Percentiles rank a stretch among this genome's conserved stretches.
phyloP scores from a whole-genome alignment of 2,329 filamentous ascomycete genomes.

The Microcyclosporella mali region DNA sequence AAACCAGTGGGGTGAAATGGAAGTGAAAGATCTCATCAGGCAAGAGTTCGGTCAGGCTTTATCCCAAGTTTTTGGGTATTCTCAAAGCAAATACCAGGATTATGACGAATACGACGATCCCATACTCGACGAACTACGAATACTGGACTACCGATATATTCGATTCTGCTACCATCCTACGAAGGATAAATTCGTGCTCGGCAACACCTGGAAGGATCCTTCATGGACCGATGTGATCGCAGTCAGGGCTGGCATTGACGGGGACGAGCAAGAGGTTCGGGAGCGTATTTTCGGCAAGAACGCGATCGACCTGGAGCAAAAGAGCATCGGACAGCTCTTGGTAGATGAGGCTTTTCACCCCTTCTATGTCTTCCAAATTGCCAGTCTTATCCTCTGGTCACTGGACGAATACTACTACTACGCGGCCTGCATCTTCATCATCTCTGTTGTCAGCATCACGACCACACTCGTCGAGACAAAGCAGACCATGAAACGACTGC shows the following conservation, averaged over 20 bases:
- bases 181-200: conserved; percentile 80
- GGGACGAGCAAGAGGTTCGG: conserved; percentile 76
- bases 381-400: conserved; percentile 90
- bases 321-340: conserved; percentile 72
- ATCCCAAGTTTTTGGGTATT: conserved; percentile 62
- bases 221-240: conserved; percentile 72
- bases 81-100: conserved; percentile 59
- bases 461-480: conserved; percentile 86
- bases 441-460: conserved; percentile 86
- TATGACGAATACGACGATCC: conserved; percentile 68
- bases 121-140: conserved; percentile 65
- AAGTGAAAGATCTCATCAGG: conserved; percentile 61
- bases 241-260: conserved; percentile 74
- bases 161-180: conserved; percentile 85
- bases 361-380: conserved; percentile 97
- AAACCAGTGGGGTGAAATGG: conserved; percentile 95
- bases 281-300: conserved; percentile 86
- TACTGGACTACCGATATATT: conserved; percentile 88
- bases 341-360: conserved; percentile 95
- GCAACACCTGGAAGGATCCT: conserved; percentile 90
- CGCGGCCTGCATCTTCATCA: conserved; percentile 86
- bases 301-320: conserved; percentile 87
- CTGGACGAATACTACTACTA: conserved; percentile 98
- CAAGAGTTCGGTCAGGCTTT: conserved; percentile 56
- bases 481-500: conserved; percentile 82